These are phyloP conservation scores for Zymoseptoria brevis DNA, from an alignment of 2,329 filamentous ascomycete species.

Conservation along the genomic window DNA sequence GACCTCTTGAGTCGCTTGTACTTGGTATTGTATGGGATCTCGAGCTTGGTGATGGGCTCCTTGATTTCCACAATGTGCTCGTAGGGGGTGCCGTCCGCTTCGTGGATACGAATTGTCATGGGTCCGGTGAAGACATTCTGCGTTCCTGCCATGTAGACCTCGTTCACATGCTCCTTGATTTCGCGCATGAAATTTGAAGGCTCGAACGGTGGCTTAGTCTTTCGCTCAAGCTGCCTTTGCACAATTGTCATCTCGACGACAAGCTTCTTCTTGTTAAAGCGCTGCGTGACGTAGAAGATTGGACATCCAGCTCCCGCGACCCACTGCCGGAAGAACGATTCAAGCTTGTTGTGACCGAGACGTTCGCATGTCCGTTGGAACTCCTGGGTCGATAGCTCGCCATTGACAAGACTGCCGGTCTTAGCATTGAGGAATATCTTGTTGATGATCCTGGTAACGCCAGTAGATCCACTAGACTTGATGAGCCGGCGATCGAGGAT, in stretches of 20 bases:
- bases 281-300: conserved; percentile 73
- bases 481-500: conserved; percentile 86
- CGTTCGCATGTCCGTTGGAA: conserved; percentile 85
- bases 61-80: conserved; percentile 97
- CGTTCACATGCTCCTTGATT: conserved; percentile 69
- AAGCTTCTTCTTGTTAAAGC: conserved; percentile 96
- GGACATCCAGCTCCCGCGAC: conserved; percentile 82
- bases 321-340: conserved; percentile 92
- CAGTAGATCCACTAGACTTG: conserved; percentile 78
- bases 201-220: conserved; percentile 51
- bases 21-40: conserved; percentile 98
- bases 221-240: conserved; percentile 60
- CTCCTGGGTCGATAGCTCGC: conserved; percentile 62
- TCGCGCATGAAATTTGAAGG: conserved; percentile 75
- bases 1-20: conserved; percentile 95
- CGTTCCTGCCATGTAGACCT: conserved; percentile 54
- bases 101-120: conserved; percentile 96
- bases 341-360: conserved; percentile 75
- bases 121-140: conserved; percentile 78
- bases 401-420: conserved; percentile 65
- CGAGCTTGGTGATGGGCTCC: conserved; percentile 74
- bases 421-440: conserved; percentile 80
- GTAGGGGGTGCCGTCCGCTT: conserved; percentile 95
- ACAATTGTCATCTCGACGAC: conserved; percentile 86
- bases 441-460: conserved; percentile 76